Evolutionary conservation across 345 rosid genomes (phyloP).

Genomic region (Laguncularia racemosa): DNA sequence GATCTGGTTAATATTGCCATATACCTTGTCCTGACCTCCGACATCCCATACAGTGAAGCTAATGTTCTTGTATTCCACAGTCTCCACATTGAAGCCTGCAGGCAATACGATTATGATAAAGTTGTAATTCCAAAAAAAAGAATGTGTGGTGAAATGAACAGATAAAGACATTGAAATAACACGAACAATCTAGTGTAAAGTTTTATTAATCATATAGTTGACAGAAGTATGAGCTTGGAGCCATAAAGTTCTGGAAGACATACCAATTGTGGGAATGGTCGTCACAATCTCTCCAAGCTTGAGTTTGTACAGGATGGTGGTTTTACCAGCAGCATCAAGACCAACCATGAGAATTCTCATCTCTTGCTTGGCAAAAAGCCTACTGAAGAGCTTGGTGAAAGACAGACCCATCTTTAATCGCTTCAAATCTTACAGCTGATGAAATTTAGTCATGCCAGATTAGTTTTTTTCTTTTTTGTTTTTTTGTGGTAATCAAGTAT

Average conservation of each 20-base stretch:
- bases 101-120: not conserved
- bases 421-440: not conserved
- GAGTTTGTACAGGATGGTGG: conserved; percentile 2
- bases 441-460: not conserved
- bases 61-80: conserved; percentile 32
- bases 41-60: conserved; percentile 38
- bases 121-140: not conserved
- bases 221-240: not conserved
- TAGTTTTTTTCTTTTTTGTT: too few species aligned
- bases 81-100: conserved; percentile 30
- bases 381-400: conserved; percentile 3
- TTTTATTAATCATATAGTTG: not conserved
- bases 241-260: not conserved
- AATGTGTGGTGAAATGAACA: not conserved
- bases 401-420: conserved; percentile 1
- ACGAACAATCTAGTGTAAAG: not conserved
- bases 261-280: conserved; percentile 2
- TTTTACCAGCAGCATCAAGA: conserved; percentile 6
- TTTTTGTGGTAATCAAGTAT: too few species aligned
- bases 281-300: conserved; percentile 5
- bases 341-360: conserved; percentile 4
- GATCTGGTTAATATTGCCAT: not conserved
- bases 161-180: not conserved
- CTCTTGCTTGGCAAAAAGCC: conserved; percentile 4
- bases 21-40: conserved; percentile 34